Conservation (phyloP, 2,329 filamentous ascomycete species). For the Reticulascus tulasneorum region DNA sequence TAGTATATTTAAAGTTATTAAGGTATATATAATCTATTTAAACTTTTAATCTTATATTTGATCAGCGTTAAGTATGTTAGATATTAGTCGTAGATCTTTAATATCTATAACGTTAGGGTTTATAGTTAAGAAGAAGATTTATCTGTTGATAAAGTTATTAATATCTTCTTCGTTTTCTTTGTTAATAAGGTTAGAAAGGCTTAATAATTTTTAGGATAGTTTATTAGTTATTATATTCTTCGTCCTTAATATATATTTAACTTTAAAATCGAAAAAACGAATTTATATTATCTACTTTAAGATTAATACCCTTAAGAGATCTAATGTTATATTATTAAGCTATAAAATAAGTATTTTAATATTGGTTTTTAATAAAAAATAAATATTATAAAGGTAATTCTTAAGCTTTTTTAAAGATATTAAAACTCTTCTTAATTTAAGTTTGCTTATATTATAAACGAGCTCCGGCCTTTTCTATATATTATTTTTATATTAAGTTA, state of each 20-base stretch:
- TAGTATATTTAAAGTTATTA: too few species aligned
- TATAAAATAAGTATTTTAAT: neutral
- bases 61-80: neutral
- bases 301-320: neutral
- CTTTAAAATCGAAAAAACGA: neutral
- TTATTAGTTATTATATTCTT: too few species aligned
- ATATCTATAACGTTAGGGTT: neutral
- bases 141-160: neutral
- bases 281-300: neutral
- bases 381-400: neutral
- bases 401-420: too few species aligned
- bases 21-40: slow-evolving; percentile 1
- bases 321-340: neutral
- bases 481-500: too few species aligned
- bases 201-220: too few species aligned
- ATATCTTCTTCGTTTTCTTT: neutral
- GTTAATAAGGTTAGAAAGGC: neutral
- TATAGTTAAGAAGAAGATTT: neutral
- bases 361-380: neutral
- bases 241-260: neutral
- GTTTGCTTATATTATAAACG: too few species aligned
- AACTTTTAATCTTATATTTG: neutral
- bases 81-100: neutral
- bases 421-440: too few species aligned
- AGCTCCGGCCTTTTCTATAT: too few species aligned